phyloP scores from a whole-genome alignment of 371 early-diverging fungal species.

The Mortierella sp. region DNA sequence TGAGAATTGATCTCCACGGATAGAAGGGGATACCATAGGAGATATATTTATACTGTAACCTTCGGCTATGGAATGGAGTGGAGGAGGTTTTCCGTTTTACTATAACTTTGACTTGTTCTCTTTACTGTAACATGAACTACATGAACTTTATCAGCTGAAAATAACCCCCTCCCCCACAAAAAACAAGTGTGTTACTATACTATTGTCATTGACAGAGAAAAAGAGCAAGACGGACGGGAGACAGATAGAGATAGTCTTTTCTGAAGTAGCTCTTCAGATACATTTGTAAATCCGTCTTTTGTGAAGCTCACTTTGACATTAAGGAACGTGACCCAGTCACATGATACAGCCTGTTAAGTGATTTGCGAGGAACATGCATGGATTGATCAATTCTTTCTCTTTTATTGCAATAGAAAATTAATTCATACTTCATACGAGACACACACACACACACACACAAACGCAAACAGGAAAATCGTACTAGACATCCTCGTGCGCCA shows the following conservation, averaged over 20 bases:
- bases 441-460: background rate
- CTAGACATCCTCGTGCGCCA: background rate
- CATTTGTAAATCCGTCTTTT: no score
- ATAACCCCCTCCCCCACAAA: background rate
- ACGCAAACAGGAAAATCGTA: background rate
- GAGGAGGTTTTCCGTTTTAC: no score
- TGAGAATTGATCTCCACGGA: background rate
- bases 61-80: background rate
- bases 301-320: no score
- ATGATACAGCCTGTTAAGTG: background rate
- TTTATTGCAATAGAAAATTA: slow-evolving; percentile 2
- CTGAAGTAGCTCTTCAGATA: no score
- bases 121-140: no score
- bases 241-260: no score
- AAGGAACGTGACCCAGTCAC: background rate
- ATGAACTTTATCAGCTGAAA: background rate
- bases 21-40: background rate
- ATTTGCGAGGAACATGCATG: background rate
- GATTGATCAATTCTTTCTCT: slow-evolving; percentile 9
- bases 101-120: no score
- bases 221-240: no score
- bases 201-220: no score
- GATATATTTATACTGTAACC: no score
- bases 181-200: no score
- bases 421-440: slow-evolving; percentile 3